A percentile compares a stretch with the other conserved stretches of the same genome.
Evolutionary conservation across 1,284 basidiomycete genomes (phyloP).

Genomic region (Rhizopogon parksii): DNA sequence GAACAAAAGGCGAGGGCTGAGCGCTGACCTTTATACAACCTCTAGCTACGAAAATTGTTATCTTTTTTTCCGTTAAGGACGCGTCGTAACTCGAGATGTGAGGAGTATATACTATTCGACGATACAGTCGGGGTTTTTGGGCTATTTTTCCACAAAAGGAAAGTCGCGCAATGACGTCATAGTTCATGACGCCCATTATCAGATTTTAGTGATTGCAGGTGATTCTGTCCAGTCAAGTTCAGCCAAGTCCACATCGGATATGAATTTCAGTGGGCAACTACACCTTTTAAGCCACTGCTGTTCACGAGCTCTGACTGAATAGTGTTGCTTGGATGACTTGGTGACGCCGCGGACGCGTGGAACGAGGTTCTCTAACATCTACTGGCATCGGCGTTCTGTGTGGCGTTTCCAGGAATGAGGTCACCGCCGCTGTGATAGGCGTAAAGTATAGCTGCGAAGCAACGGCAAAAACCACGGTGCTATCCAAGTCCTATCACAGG

Average conservation of each 20-base stretch:
- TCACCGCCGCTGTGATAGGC: no score
- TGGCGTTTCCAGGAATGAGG: no score
- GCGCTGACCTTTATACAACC: neutral
- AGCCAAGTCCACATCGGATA: neutral
- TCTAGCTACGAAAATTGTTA: constrained; percentile 13
- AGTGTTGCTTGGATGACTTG: no score
- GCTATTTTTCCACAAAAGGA: constrained; percentile 21
- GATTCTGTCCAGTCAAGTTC: neutral
- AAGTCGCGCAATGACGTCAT: constrained; percentile 17
- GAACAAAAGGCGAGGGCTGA: neutral
- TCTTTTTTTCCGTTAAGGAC: constrained; percentile 5
- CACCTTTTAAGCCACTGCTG: neutral
- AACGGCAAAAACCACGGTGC: no score
- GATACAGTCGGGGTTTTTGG: constrained; percentile 9
- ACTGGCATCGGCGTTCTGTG: no score
- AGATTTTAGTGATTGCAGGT: neutral
- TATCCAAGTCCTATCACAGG: no score
- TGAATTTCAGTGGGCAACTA: neutral
- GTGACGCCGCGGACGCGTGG: no score
- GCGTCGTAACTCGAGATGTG: constrained; percentile 4
- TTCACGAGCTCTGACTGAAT: neutral
- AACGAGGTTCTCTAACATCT: no score
- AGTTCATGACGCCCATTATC: constrained; percentile 1
- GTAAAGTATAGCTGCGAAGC: no score
- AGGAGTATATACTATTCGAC: constrained; percentile 20